Percentiles rank a stretch among this genome's conserved stretches.
These are phyloP conservation scores for Deuterostichococcus epilithicus DNA, from an alignment of 139 green algal species.

Conservation along the genomic window DNA sequence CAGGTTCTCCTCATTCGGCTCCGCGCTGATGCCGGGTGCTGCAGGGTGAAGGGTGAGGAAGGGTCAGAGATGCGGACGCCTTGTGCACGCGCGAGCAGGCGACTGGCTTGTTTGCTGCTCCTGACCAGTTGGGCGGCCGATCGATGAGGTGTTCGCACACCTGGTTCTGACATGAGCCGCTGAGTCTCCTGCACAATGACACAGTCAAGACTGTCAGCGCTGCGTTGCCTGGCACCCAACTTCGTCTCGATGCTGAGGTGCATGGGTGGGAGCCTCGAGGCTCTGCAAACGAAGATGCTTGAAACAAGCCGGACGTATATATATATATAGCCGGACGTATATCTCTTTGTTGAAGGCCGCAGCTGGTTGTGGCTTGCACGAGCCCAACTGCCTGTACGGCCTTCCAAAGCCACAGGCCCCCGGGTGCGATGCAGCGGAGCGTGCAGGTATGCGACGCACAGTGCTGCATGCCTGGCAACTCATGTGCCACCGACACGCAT, in stretches of 20 bases:
- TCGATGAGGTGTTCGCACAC: slow-evolving; percentile 25
- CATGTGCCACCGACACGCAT: too few species aligned
- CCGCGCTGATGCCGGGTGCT: slow-evolving; percentile 93
- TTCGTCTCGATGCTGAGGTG: not conserved
- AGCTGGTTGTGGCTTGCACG: too few species aligned
- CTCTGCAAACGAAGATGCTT: not conserved
- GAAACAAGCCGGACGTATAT: not conserved
- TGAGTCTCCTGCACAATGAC: slow-evolving; percentile 83
- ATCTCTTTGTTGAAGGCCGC: too few species aligned
- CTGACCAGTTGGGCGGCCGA: not conserved
- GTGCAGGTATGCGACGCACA: too few species aligned
- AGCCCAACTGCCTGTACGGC: too few species aligned
- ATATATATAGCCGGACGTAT: not conserved
- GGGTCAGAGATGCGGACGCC: not conserved
- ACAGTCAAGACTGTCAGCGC: not conserved
- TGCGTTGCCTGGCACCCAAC: too few species aligned
- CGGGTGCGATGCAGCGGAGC: too few species aligned
- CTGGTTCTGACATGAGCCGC: slow-evolving; percentile 91
- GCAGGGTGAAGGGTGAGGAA: slow-evolving; percentile 11
- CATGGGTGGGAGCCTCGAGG: too few species aligned
- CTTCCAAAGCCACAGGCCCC: too few species aligned
- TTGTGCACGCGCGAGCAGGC: not conserved
- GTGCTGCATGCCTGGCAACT: too few species aligned
- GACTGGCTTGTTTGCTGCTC: not conserved
- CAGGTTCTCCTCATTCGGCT: slow-evolving; percentile 93